These are phyloP conservation scores for Lactarius pseudohatsudake DNA, from an alignment of 768 basidiomycete species.

Conservation along the genomic window DNA sequence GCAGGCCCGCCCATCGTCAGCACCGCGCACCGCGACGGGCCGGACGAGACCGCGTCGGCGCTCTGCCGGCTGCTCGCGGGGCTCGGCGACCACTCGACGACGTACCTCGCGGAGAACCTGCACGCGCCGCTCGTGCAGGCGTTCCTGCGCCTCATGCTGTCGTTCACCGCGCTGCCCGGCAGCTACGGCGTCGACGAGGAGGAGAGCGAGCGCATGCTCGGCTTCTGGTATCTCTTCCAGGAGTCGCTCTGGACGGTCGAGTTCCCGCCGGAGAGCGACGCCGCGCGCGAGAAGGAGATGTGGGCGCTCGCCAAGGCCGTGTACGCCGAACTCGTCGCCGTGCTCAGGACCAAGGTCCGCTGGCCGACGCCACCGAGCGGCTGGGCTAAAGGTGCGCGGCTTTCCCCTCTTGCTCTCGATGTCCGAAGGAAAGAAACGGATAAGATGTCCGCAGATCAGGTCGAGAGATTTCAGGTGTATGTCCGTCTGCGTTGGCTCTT, in stretches of 20 bases:
- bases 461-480: slow-evolving; percentile 77
- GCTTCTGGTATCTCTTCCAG: slow-evolving; percentile 90
- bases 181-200: slow-evolving; percentile 83
- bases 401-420: background rate
- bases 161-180: slow-evolving; percentile 72
- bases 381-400: slow-evolving; percentile 67
- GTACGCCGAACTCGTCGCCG: slow-evolving; percentile 73
- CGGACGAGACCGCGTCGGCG: slow-evolving; percentile 62
- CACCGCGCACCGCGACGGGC: slow-evolving; percentile 33
- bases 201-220: slow-evolving; percentile 82
- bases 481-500: slow-evolving; percentile 32
- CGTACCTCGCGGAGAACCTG: slow-evolving; percentile 72
- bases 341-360: slow-evolving; percentile 68
- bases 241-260: slow-evolving; percentile 79
- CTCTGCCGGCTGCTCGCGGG: slow-evolving; percentile 80
- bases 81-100: slow-evolving; percentile 82
- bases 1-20: slow-evolving; percentile 51
- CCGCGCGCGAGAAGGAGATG: slow-evolving; percentile 40
- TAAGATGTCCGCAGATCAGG: slow-evolving; percentile 53
- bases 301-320: slow-evolving; percentile 66
- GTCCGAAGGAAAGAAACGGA: slow-evolving; percentile 17
- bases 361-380: slow-evolving; percentile 57
- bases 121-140: slow-evolving; percentile 56
- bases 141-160: slow-evolving; percentile 68
- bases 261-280: slow-evolving; percentile 43